Percentiles rank a stretch among this genome's conserved stretches.
Evolutionary conservation across 768 basidiomycete genomes (phyloP).

Genomic region (Hygrophorus pudorinus): DNA sequence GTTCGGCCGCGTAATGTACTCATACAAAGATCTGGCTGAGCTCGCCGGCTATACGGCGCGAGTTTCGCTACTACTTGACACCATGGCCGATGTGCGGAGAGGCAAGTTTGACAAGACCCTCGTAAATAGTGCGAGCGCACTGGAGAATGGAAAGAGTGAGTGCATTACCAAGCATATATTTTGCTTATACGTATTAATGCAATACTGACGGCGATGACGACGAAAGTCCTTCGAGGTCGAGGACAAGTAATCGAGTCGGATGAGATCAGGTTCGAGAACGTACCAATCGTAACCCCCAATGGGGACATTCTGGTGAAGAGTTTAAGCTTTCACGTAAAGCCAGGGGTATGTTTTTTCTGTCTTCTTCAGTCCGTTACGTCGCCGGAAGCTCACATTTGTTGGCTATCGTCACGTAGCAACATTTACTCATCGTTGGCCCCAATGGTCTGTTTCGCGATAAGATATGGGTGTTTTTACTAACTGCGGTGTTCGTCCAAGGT

Average conservation of each 20-base stretch:
- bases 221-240: conserved; percentile 63
- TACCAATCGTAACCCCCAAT: conserved; percentile 94
- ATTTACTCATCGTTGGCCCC: conserved; percentile 87
- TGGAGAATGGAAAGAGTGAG: conserved; percentile 71
- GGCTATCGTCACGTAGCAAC: conserved; percentile 47
- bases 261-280: conserved; percentile 85
- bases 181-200: background rate
- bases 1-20: conserved; percentile 93
- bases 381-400: background rate
- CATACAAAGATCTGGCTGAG: conserved; percentile 93
- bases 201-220: background rate
- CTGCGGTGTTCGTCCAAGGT: conserved; percentile 27
- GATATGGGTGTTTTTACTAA: background rate
- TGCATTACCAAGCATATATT: conserved; percentile 1
- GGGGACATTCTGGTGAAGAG: conserved; percentile 83
- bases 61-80: conserved; percentile 80
- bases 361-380: conserved; percentile 2
- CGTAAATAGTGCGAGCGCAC: conserved; percentile 62
- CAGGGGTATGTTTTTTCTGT: conserved; percentile 51
- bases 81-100: conserved; percentile 76
- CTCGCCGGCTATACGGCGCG: conserved; percentile 93
- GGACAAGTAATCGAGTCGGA: conserved; percentile 78
- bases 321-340: conserved; percentile 83
- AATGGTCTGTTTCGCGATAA: conserved; percentile 47
- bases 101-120: conserved; percentile 87